Evolutionary conservation across 2,329 filamentous ascomycete species (phyloP).

Genomic region (Fusarium gaditjirri): DNA sequence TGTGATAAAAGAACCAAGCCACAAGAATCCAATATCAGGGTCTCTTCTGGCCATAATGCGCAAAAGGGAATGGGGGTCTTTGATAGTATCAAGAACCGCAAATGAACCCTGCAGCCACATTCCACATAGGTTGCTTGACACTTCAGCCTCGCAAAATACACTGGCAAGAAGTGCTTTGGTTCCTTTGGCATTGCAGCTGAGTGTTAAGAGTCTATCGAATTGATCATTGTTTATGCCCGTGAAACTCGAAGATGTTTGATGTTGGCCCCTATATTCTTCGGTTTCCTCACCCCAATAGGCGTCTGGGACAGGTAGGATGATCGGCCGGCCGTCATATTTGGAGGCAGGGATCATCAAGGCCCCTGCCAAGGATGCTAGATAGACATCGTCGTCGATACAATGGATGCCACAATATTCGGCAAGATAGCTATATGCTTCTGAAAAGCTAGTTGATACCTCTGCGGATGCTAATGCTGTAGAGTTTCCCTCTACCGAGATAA

Average conservation of each 20-base stretch:
- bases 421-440: constrained; percentile 41
- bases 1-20: constrained; percentile 36
- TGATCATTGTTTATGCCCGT: background rate
- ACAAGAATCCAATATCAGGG: constrained; percentile 31
- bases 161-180: constrained; percentile 30
- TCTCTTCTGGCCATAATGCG: constrained; percentile 26
- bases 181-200: constrained; percentile 32
- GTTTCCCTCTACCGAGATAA: background rate
- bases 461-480: background rate
- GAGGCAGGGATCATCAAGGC: constrained; percentile 44
- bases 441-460: constrained; percentile 4
- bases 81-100: constrained; percentile 17
- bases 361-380: constrained; percentile 43
- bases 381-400: constrained; percentile 37
- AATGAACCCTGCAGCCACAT: constrained; percentile 36
- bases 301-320: constrained; percentile 11
- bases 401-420: constrained; percentile 43
- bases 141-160: constrained; percentile 34
- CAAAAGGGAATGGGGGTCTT: constrained; percentile 17
- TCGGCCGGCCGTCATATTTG: constrained; percentile 38
- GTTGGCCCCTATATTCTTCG: too few species aligned
- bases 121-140: constrained; percentile 34
- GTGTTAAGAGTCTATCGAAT: constrained; percentile 35
- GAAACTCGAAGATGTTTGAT: background rate
- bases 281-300: background rate